phyloP scores from a whole-genome alignment of 1,139 yeast species.

The Protomyces lactucae-debilis region DNA sequence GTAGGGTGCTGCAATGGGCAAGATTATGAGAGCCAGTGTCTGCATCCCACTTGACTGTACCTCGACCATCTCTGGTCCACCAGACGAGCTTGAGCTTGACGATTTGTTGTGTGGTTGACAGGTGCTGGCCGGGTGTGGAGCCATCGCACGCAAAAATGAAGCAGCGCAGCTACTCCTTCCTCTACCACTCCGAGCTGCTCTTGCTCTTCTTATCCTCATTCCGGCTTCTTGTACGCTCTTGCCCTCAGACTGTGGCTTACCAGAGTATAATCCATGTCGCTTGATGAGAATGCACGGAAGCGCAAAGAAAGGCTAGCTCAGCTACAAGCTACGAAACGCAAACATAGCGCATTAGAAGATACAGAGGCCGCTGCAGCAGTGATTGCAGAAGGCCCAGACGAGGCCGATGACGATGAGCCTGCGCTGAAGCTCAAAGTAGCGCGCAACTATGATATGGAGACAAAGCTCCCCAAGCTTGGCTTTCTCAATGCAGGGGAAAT shows the following conservation, averaged over 20 bases:
- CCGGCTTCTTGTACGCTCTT: no score
- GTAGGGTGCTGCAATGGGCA: constrained; percentile 13
- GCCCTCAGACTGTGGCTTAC: not conserved
- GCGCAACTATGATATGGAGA: constrained; percentile 42
- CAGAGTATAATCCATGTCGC: constrained; percentile 1
- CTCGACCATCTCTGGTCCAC: not conserved
- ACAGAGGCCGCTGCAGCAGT: not conserved
- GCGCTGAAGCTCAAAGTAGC: constrained; percentile 6
- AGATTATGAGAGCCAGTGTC: constrained; percentile 7
- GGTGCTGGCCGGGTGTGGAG: no score
- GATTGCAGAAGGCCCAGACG: not conserved
- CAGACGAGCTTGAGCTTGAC: no score
- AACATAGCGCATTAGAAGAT: not conserved
- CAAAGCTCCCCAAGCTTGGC: constrained; percentile 39
- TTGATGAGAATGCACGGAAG: constrained; percentile 16
- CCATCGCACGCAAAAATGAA: no score
- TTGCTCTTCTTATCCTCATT: no score
- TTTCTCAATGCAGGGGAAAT: constrained; percentile 38
- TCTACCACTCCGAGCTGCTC: no score
- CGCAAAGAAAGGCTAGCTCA: constrained; percentile 22
- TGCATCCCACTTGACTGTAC: not conserved
- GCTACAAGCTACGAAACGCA: constrained; percentile 15
- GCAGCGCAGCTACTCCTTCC: no score
- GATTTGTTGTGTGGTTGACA: no score
- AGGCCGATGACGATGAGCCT: not conserved